Conservation (phyloP, 495 filamentous ascomycete species). For the Podospora tetraspora region DNA sequence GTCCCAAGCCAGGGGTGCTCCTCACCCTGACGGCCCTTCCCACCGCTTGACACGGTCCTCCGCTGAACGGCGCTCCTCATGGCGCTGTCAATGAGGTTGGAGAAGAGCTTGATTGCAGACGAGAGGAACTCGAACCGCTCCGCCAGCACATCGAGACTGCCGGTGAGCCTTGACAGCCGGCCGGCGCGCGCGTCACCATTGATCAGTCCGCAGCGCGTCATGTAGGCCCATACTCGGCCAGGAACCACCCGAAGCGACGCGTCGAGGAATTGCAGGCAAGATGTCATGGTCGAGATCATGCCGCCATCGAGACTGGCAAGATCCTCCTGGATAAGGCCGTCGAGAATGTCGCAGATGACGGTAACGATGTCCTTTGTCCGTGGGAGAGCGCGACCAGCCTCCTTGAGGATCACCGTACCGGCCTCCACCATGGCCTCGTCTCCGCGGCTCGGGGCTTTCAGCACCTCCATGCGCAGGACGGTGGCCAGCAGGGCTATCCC, state of each 20-base stretch:
- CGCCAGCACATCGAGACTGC: conserved; percentile 65
- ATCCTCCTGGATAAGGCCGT: conserved; percentile 63
- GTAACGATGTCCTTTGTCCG: conserved; percentile 71
- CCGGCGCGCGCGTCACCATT: conserved; percentile 67
- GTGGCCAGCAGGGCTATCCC: conserved; percentile 39
- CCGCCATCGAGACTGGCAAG: conserved; percentile 43
- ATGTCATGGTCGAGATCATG: conserved; percentile 59
- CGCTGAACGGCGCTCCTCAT: conserved; percentile 66
- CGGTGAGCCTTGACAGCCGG: conserved; percentile 66
- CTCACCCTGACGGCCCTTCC: conserved; percentile 44
- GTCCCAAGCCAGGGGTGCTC: conserved; percentile 62
- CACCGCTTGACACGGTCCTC: conserved; percentile 48
- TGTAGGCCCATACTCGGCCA: conserved; percentile 80
- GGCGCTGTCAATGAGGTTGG: conserved; percentile 69
- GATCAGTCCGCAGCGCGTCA: conserved; percentile 72
- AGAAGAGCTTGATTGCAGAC: conserved; percentile 65
- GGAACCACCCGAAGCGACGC: conserved; percentile 66
- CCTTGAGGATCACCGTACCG: conserved; percentile 52
- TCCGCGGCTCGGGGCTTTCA: conserved; percentile 24
- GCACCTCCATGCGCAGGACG: conserved; percentile 34
- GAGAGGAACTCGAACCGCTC: conserved; percentile 74
- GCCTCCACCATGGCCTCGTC: conserved; percentile 28
- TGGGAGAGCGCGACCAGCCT: conserved; percentile 67
- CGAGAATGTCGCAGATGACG: conserved; percentile 78
- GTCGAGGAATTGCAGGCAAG: conserved; percentile 73